Percentiles rank a stretch among this genome's conserved stretches.
phyloP scores from a whole-genome alignment of 768 basidiomycete species.

The Auriculariales sp. region DNA sequence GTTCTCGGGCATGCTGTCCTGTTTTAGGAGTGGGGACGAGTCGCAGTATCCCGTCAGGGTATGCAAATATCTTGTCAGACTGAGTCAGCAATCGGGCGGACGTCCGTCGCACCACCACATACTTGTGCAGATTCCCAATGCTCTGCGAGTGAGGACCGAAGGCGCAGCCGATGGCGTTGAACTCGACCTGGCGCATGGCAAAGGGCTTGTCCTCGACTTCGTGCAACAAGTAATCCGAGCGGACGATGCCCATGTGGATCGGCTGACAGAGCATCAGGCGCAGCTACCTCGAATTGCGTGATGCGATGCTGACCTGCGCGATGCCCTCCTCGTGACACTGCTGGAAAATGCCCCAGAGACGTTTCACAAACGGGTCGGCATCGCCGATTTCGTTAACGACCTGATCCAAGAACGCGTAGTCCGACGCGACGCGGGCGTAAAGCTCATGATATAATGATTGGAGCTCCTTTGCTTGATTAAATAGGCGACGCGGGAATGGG shows the following conservation, averaged over 20 bases:
- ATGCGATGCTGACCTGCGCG: constrained; percentile 28
- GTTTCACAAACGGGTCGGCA: constrained; percentile 76
- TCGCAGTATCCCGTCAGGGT: constrained; percentile 54
- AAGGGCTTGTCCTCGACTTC: constrained; percentile 18
- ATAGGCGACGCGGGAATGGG: constrained; percentile 64
- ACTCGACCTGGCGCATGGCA: constrained; percentile 91
- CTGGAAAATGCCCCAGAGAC: constrained; percentile 82
- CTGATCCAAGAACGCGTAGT: constrained; percentile 63
- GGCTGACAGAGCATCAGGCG: constrained; percentile 30
- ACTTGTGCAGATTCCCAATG: constrained; percentile 66
- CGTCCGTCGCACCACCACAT: constrained; percentile 5
- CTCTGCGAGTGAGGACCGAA: constrained; percentile 70
- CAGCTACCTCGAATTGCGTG: background rate
- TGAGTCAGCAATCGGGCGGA: background rate
- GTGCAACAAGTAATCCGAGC: constrained; percentile 90
- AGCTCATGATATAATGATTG: constrained; percentile 73
- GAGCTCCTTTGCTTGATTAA: constrained; percentile 45
- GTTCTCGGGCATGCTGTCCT: constrained; percentile 57
- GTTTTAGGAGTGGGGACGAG: constrained; percentile 34
- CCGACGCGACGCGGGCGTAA: constrained; percentile 71
- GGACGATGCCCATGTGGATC: constrained; percentile 77
- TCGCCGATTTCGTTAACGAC: constrained; percentile 75
- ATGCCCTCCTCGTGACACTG: constrained; percentile 48
- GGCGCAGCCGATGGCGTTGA: constrained; percentile 90
- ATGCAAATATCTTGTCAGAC: constrained; percentile 42